Conservation (phyloP, 2,329 filamentous ascomycete species). For the Penicillium sp. region DNA sequence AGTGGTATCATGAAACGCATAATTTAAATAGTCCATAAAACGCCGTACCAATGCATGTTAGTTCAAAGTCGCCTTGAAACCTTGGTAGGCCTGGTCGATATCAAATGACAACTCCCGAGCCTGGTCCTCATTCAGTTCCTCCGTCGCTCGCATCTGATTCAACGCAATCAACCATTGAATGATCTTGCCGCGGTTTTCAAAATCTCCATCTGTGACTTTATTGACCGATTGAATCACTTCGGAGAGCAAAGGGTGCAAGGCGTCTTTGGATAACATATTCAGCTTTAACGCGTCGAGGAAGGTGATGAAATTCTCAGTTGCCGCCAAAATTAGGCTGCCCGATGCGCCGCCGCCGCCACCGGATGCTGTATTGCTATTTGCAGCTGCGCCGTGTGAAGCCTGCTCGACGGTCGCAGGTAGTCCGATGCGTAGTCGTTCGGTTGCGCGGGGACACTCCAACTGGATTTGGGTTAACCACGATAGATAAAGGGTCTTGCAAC, state of each 20-base stretch:
- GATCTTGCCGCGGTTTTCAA: slow-evolving; percentile 93
- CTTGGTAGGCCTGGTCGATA: slow-evolving; percentile 90
- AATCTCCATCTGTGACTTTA: slow-evolving; percentile 91
- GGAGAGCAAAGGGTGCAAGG: slow-evolving; percentile 88
- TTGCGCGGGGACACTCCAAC: slow-evolving; percentile 93
- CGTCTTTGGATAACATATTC: slow-evolving; percentile 89
- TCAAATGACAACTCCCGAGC: slow-evolving; percentile 86
- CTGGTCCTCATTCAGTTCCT: slow-evolving; percentile 84
- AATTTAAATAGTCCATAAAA: slow-evolving; percentile 12
- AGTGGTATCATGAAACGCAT: slow-evolving; percentile 11
- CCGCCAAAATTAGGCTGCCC: slow-evolving; percentile 74
- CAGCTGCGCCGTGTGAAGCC: slow-evolving; percentile 51
- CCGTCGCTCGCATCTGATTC: slow-evolving; percentile 96
- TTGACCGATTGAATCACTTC: slow-evolving; percentile 97
- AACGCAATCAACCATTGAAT: slow-evolving; percentile 97
- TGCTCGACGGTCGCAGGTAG: slow-evolving; percentile 79
- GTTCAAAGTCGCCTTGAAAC: slow-evolving; percentile 78
- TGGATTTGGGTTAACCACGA: slow-evolving; percentile 38
- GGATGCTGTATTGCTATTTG: slow-evolving; percentile 38
- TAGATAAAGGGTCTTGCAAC: neutral
- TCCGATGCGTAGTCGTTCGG: slow-evolving; percentile 86
- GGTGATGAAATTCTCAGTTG: slow-evolving; percentile 98
- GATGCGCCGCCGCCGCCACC: slow-evolving; percentile 42
- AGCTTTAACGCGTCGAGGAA: slow-evolving; percentile 93
- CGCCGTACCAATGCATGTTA: slow-evolving; percentile 33